These are phyloP conservation scores for Omphalea diandra DNA, from an alignment of 441 rosid species.

Conservation along the genomic window DNA sequence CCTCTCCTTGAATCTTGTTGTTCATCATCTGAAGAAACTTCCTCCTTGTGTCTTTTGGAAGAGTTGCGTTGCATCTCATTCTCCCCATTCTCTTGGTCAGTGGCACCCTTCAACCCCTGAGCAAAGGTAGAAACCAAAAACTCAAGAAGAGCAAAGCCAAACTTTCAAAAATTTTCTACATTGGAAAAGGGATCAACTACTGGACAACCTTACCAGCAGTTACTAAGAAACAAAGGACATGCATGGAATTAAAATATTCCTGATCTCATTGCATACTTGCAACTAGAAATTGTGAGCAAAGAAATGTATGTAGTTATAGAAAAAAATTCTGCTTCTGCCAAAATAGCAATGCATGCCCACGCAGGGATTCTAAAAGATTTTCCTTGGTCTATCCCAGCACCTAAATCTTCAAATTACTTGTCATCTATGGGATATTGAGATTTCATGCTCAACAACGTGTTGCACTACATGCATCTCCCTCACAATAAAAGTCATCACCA, in stretches of 20 bases:
- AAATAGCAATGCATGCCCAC: constrained; percentile 3
- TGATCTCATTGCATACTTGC: background rate
- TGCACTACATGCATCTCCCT: background rate
- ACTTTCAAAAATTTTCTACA: constrained; percentile 15
- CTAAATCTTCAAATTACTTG: background rate
- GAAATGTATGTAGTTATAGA: too few relatives aligned
- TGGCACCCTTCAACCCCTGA: constrained; percentile 59
- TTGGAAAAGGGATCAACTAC: constrained; percentile 10
- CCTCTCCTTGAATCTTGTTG: constrained; percentile 75
- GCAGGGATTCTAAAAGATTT: background rate
- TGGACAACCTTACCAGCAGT: constrained; percentile 5
- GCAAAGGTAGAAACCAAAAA: constrained; percentile 35
- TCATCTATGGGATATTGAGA: background rate
- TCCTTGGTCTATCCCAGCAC: background rate
- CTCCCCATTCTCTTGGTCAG: constrained; percentile 41
- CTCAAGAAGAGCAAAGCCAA: constrained; percentile 26
- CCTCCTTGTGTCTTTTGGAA: constrained; percentile 59
- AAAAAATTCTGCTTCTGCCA: too few relatives aligned
- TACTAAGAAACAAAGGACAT: constrained; percentile 1
- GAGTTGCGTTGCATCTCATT: constrained; percentile 44
- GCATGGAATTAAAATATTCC: background rate
- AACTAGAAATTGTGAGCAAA: background rate
- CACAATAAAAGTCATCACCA: background rate
- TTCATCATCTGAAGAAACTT: constrained; percentile 77
- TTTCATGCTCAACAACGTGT: background rate